phyloP scores from a whole-genome alignment of 495 filamentous ascomycete genomes.

The Hyaloscypha hepaticicola region DNA sequence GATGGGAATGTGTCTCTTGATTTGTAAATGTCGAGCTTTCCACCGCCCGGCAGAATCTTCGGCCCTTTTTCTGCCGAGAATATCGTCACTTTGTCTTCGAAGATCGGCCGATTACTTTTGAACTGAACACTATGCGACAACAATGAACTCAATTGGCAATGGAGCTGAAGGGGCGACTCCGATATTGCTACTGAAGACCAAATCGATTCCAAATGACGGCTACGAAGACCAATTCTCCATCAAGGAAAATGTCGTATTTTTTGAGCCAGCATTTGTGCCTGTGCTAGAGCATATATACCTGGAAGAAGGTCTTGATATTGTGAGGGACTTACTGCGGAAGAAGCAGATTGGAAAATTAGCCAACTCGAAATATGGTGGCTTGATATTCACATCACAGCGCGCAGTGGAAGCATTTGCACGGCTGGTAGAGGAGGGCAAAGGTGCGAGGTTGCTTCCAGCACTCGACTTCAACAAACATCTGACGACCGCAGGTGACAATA shows the following conservation, averaged over 20 bases:
- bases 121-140: conserved; percentile 17
- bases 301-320: conserved; percentile 41
- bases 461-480: conserved; percentile 3
- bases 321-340: conserved; percentile 38
- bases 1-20: not conserved
- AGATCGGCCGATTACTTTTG: not conserved
- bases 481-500: conserved; percentile 27
- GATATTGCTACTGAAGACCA: conserved; percentile 83
- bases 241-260: conserved; percentile 37
- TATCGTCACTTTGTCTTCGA: not conserved
- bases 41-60: not conserved
- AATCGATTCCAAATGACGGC: conserved; percentile 71
- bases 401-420: conserved; percentile 82
- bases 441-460: conserved; percentile 32
- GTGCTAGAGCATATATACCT: conserved; percentile 72
- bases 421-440: conserved; percentile 56
- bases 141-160: conserved; percentile 13
- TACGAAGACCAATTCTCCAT: conserved; percentile 74
- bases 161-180: conserved; percentile 42
- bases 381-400: conserved; percentile 93
- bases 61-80: not conserved
- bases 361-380: conserved; percentile 61
- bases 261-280: conserved; percentile 70
- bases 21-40: not conserved
- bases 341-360: conserved; percentile 31